Base-by-base conservation (phyloP, 208 protist genomes). In the Polymyxa betae region DNA sequence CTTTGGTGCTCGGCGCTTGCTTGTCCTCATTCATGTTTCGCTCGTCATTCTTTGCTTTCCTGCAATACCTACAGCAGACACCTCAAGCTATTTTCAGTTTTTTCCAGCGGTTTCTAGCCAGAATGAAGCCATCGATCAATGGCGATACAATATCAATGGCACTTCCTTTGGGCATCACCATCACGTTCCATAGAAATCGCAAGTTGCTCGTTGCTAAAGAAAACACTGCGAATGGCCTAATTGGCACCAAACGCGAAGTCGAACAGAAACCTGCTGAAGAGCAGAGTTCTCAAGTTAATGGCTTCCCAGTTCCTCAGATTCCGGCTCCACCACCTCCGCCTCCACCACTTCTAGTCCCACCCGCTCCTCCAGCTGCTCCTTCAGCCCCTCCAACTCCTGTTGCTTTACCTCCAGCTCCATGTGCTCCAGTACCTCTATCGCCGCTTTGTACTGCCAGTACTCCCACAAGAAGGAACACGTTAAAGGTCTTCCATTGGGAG, bases 401-500 rank as follows among this genome's bases (percentile, higher is more conserved):
- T 35, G 72, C 72, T 35, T n/a, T 43, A 20, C 16, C 72, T 5
- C 72, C 72, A 35, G 10, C 72, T 5, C n/a, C n/a, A n/a, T 66
- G 54, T 29, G 20, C 54, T 66, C 54, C 54, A 29, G 29, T 29
- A 29, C 54, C 54, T 16, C n/a, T n/a, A n/a, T 60, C 49, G 49
- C 49, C 49, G 5, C 12, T 24, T 60, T 60, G 5, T 60, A 60
- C 49, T 5, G n/a, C n/a, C n/a, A 66, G 20, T 16, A 82, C 72
- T 5, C 72, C 72, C 5, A 82, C 5, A 43, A 5, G 40, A n/a
- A n/a, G 5, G 5, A 35, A n/a, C 16, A 5, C 5, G 5, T 82
- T 82, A n/a, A 82, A 82, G 72, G 16, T n/a, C 5, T 82, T 82
- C 72, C 72, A 82, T 82, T 82, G 72, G 72, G 72, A 82, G n/a